phyloP scores from a whole-genome alignment of 495 filamentous ascomycete genomes.

The Saxophila tyrrhenica region DNA sequence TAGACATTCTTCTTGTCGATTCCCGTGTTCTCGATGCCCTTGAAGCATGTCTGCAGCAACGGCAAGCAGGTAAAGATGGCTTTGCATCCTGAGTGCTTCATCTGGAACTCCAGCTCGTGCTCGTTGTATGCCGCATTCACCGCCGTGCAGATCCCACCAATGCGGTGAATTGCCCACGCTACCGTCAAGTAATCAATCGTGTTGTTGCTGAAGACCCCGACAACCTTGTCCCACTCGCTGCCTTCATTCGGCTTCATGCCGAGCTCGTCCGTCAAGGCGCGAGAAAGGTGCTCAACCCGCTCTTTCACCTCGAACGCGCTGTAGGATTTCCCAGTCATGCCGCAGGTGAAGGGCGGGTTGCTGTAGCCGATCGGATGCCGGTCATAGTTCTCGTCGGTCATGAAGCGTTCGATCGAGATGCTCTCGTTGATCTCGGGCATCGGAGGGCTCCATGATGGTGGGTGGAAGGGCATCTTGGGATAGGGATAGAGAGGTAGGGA shows the following conservation, averaged over 20 bases:
- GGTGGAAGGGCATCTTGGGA: conserved; percentile 39
- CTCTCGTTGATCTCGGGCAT: conserved; percentile 64
- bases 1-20: conserved; percentile 66
- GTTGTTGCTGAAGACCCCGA: conserved; percentile 68
- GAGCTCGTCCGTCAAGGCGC: conserved; percentile 58
- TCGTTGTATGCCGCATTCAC: conserved; percentile 77
- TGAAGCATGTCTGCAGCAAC: conserved; percentile 56
- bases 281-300: conserved; percentile 58
- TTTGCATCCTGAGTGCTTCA: conserved; percentile 63
- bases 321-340: conserved; percentile 61
- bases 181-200: conserved; percentile 75
- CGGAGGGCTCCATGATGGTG: conserved; percentile 56
- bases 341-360: conserved; percentile 69
- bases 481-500: neutral
- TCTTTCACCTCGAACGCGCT: conserved; percentile 53
- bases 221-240: conserved; percentile 76
- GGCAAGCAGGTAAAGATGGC: conserved; percentile 70
- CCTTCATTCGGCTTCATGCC: conserved; percentile 65
- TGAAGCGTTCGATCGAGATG: conserved; percentile 68
- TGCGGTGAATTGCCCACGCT: conserved; percentile 62
- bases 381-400: conserved; percentile 63
- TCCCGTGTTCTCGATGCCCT: conserved; percentile 53
- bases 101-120: conserved; percentile 65
- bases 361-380: conserved; percentile 53
- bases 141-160: conserved; percentile 65